Evolutionary conservation across 805 yeast species (phyloP).

Genomic region (Suhomyces sp.): DNA sequence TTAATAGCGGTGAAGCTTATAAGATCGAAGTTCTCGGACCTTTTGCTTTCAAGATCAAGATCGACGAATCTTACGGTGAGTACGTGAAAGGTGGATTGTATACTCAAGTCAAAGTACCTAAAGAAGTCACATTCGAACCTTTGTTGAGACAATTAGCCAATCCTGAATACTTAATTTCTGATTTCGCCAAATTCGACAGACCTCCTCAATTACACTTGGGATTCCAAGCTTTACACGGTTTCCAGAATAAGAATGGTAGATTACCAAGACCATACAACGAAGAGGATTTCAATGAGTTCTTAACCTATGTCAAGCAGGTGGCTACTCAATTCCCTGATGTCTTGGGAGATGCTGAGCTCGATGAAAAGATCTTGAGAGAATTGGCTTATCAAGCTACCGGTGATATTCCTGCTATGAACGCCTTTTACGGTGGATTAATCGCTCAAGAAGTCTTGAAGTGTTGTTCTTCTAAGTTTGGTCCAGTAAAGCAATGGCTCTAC

Average conservation of each 20-base stretch:
- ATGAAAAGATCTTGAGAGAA: constrained; percentile 65
- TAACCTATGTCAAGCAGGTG: constrained; percentile 58
- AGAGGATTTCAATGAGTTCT: constrained; percentile 68
- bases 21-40: constrained; percentile 90
- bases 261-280: constrained; percentile 77
- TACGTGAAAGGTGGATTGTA: constrained; percentile 85
- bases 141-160: constrained; percentile 59
- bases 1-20: constrained; percentile 71
- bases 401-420: constrained; percentile 85
- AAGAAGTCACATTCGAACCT: constrained; percentile 56
- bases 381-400: constrained; percentile 85
- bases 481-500: constrained; percentile 86
- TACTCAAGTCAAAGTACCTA: constrained; percentile 89
- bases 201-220: constrained; percentile 89
- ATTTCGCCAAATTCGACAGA: constrained; percentile 91
- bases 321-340: constrained; percentile 54
- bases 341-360: constrained; percentile 54
- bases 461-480: constrained; percentile 92
- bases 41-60: constrained; percentile 77
- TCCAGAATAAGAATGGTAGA: constrained; percentile 58
- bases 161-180: constrained; percentile 81
- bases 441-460: constrained; percentile 98
- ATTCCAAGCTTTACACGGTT: constrained; percentile 82
- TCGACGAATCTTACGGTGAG: constrained; percentile 53
- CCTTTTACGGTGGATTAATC: constrained; percentile 87